Percentiles rank a stretch among this genome's conserved stretches.
Evolutionary conservation across 2,329 filamentous ascomycete species (phyloP).

Genomic region (Stachybotrys chartarum): DNA sequence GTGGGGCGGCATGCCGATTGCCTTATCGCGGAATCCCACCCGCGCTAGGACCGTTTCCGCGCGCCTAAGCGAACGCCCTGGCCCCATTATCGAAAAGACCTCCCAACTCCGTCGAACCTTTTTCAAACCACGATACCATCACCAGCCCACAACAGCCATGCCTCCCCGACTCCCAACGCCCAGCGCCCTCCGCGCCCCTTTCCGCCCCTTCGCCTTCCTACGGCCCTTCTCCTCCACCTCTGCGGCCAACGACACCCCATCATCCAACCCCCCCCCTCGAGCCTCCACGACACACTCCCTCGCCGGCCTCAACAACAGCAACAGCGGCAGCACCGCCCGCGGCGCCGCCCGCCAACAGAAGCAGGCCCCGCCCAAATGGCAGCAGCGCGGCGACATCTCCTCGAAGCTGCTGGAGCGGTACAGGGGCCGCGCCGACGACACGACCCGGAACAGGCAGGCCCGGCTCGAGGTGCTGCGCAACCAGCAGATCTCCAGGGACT

Average conservation of each 20-base stretch:
- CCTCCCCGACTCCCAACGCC: conserved; percentile 27
- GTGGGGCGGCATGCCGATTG: conserved; percentile 9
- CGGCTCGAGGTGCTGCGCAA: conserved; percentile 30
- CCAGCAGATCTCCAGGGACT: conserved; percentile 39
- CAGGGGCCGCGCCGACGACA: conserved; percentile 11
- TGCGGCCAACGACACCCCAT: conserved; percentile 7
- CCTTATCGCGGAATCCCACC: not conserved
- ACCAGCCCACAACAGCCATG: conserved; percentile 23
- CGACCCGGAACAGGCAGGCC: conserved; percentile 18
- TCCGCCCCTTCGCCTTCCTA: conserved; percentile 9
- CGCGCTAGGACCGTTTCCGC: not conserved
- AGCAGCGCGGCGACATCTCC: conserved; percentile 18
- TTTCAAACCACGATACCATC: conserved; percentile 7
- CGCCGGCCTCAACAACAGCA: conserved; percentile 14
- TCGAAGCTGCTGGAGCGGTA: conserved; percentile 17
- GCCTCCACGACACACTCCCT: conserved; percentile 6
- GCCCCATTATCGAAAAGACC: conserved; percentile 13
- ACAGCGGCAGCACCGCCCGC: conserved; percentile 1
- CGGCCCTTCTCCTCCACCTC: conserved; percentile 23
- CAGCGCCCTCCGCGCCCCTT: conserved; percentile 12
- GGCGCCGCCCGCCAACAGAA: not conserved
- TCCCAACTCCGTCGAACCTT: conserved; percentile 11
- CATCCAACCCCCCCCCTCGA: not conserved
- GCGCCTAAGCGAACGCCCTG: conserved; percentile 3
- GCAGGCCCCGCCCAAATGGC: not conserved